phyloP scores from a whole-genome alignment of 1,284 basidiomycete genomes.

The Hymenochaete sp. region DNA sequence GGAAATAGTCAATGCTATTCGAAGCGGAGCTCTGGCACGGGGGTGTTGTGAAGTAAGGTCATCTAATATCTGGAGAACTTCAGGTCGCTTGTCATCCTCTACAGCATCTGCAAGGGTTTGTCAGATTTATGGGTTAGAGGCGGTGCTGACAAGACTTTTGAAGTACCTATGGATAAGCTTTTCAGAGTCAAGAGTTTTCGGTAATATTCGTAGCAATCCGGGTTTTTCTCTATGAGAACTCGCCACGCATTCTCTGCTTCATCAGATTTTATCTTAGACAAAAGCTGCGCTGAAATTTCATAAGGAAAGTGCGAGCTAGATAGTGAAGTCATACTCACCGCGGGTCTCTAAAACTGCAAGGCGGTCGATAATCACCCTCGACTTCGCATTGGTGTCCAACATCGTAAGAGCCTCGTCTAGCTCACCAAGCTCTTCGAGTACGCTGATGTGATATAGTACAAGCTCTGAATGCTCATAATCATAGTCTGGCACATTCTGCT shows the following conservation, averaged over 20 bases:
- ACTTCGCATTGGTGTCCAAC: constrained; percentile 60
- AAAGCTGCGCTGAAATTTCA: constrained; percentile 51
- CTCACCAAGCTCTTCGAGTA: constrained; percentile 74
- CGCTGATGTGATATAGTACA: constrained; percentile 70
- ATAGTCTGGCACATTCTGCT: constrained; percentile 63
- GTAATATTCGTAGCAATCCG: constrained; percentile 81
- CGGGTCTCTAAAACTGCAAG: constrained; percentile 63
- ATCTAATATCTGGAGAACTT: constrained; percentile 50
- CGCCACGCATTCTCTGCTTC: constrained; percentile 78
- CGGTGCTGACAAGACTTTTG: neutral
- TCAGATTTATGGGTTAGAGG: neutral
- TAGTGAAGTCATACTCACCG: constrained; percentile 38
- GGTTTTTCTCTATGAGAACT: constrained; percentile 75
- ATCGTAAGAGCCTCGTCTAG: constrained; percentile 51
- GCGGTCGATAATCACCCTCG: constrained; percentile 61
- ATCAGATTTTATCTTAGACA: constrained; percentile 52
- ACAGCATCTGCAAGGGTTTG: constrained; percentile 30
- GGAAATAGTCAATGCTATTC: constrained; percentile 64
- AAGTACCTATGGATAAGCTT: constrained; percentile 58
- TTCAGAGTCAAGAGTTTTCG: constrained; percentile 60
- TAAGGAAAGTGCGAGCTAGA: constrained; percentile 13
- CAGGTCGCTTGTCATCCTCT: constrained; percentile 41
- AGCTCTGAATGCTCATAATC: constrained; percentile 86
- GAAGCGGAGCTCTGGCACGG: constrained; percentile 61
- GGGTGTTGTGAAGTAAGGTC: constrained; percentile 58